A percentile compares a stretch with the other conserved stretches of the same genome.
Evolutionary conservation across 768 basidiomycete genomes (phyloP).

Genomic region (Mycena vulgaris): DNA sequence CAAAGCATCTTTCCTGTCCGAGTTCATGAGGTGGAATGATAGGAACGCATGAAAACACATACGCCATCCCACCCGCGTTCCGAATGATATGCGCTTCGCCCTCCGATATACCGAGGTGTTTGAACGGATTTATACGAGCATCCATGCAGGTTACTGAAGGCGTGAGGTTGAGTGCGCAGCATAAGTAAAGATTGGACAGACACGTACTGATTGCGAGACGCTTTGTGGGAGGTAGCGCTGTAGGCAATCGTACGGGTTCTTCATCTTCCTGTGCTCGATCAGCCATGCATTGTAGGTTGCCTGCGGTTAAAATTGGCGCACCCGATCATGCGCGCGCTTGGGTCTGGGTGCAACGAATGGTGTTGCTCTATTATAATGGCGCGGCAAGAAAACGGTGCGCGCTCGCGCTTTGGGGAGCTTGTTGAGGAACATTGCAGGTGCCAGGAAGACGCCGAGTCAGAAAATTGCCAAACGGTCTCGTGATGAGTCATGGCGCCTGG

Average conservation of each 20-base stretch:
- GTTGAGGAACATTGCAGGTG: conserved; percentile 18
- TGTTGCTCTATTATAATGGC: background rate
- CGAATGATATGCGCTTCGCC: conserved; percentile 83
- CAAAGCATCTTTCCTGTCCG: conserved; percentile 66
- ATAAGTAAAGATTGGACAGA: background rate
- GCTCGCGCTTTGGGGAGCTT: conserved; percentile 4
- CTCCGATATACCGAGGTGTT: conserved; percentile 72
- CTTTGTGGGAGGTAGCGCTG: conserved; percentile 40
- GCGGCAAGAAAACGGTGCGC: background rate
- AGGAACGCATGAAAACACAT: conserved; percentile 42
- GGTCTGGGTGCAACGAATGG: conserved; percentile 9
- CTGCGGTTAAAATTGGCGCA: background rate
- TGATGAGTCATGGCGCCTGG: conserved; percentile 4
- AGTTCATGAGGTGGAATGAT: conserved; percentile 39
- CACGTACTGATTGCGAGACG: conserved; percentile 55
- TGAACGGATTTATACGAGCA: conserved; percentile 75
- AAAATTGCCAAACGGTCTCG: conserved; percentile 1
- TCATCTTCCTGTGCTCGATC: conserved; percentile 9
- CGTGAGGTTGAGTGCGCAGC: background rate
- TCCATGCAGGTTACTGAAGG: conserved; percentile 65
- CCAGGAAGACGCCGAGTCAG: background rate
- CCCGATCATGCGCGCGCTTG: conserved; percentile 5
- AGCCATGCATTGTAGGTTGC: background rate
- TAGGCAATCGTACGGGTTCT: conserved; percentile 22
- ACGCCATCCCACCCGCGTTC: conserved; percentile 81